Base-by-base conservation (phyloP, 2,329 filamentous ascomycete genomes). In the Diaporthe australafricana region DNA sequence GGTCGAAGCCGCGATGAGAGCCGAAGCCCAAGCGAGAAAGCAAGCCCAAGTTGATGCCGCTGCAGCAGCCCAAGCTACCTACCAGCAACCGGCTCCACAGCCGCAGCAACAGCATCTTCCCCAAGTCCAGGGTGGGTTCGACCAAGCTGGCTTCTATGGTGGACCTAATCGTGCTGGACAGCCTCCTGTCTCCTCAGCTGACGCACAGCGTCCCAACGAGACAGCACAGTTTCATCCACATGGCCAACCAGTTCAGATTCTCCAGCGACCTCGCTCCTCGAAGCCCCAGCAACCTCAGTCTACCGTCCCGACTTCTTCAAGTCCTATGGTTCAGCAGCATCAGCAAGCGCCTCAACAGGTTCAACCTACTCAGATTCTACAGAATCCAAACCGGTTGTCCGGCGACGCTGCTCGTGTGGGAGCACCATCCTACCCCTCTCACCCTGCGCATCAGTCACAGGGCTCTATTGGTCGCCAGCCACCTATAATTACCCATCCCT, bases 1-100 rank as follows among this genome's bases (percentile, higher is more conserved):
- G 84, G 95, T 99, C 25, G 96, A 99, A 84, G 96, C 96, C 68
- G 92, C 94, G 75, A 95, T 99, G 92, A 90, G 93, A 73, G 87
- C 71, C 14, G 71, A 74, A 60, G 65, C 89, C 42, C 92, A 95
- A 76, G 84, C 89, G 40, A 88, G 89, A 77, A 87, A 87, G 74
- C 83, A 85, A 14, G 77, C 83, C 11, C 78, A 83, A 70, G 56
- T 63, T 25, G 69, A 57, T 57, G 79, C 81, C 9, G 75, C 82
- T 22, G 78, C 81, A 47, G 79, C 80, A 22, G 77, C 83, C 42
- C 76, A 79, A n/a, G 76, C 73, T 47, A 76, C 74, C 50, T 47
- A 30, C 16, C 70, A 72, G 55, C 77, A 79, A 42, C 76, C 60
- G 12, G n/a, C 77, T 75, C 79, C 81, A 50, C 57, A 63, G 42